These are phyloP conservation scores for Cenchrus purpureus DNA, from an alignment of 176 grass and related monocot genomes.

Conservation along the genomic window DNA sequence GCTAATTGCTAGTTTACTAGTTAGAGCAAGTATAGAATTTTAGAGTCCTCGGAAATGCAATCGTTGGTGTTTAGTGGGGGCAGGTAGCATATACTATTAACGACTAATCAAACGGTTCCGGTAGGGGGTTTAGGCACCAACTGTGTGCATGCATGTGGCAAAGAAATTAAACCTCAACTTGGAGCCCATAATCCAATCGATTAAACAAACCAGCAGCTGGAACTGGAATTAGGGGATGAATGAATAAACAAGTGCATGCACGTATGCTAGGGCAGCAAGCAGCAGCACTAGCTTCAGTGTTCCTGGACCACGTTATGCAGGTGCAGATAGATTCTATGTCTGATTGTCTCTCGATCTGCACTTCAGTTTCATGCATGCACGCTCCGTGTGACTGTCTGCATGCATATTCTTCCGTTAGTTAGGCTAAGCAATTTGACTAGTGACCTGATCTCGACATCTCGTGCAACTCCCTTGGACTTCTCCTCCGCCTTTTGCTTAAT, in stretches of 20 bases:
- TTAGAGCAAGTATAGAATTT: conserved; percentile 17
- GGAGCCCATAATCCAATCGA: not conserved
- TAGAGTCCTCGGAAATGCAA: conserved; percentile 47
- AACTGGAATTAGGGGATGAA: conserved; percentile 27
- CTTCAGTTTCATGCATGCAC: not conserved
- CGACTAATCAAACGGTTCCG: not conserved
- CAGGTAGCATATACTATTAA: conserved; percentile 10
- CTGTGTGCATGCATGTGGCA: not conserved
- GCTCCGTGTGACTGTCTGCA: not conserved
- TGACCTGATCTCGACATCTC: not conserved
- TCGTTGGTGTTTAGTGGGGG: conserved; percentile 32
- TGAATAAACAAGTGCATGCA: conserved; percentile 25
- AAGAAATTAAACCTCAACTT: not conserved
- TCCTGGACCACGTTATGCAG: conserved; percentile 23
- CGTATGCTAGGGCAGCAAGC: not conserved
- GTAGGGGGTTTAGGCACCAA: conserved; percentile 27
- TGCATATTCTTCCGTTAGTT: conserved; percentile 55
- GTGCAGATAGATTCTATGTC: conserved; percentile 28
- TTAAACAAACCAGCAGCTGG: conserved; percentile 3
- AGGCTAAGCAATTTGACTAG: conserved; percentile 26
- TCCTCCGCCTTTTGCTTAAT: not conserved
- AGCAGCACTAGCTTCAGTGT: conserved; percentile 19
- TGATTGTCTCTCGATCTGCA: not conserved
- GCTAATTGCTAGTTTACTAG: not conserved
- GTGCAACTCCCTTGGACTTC: conserved; percentile 32